Conservation (phyloP, 2,329 filamentous ascomycete species). For the Xylaria sp. region DNA sequence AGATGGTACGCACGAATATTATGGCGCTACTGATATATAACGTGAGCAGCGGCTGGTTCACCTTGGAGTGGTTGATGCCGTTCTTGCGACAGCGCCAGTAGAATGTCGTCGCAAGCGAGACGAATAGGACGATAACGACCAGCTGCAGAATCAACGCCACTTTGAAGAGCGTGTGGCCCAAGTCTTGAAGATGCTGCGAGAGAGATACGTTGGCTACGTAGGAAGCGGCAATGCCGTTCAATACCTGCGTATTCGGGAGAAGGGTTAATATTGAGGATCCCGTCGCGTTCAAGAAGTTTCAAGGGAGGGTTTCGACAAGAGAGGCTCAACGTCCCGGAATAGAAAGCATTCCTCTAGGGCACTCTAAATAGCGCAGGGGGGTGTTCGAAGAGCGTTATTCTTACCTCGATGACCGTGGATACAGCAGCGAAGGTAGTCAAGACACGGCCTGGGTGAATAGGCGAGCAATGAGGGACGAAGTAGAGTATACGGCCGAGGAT, state of each 20-base stretch:
- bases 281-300: background rate
- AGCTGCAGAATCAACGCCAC: conserved; percentile 66
- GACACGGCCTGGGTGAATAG: conserved; percentile 57
- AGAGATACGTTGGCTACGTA: conserved; percentile 60
- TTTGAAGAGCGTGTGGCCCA: conserved; percentile 61
- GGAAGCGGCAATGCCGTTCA: conserved; percentile 62
- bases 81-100: conserved; percentile 57
- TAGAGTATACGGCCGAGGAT: conserved; percentile 66
- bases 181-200: conserved; percentile 52
- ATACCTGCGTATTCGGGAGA: conserved; percentile 36
- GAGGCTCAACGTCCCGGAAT: no score
- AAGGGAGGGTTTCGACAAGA: background rate
- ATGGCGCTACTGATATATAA: conserved; percentile 63
- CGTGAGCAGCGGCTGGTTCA: conserved; percentile 56
- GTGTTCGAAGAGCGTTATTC: background rate
- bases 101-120: conserved; percentile 61
- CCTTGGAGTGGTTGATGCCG: conserved; percentile 49
- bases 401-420: conserved; percentile 59
- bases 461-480: conserved; percentile 67
- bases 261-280: conserved; percentile 5
- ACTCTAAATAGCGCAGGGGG: background rate
- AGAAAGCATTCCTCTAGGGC: background rate
- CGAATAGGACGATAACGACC: conserved; percentile 61
- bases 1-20: conserved; percentile 66
- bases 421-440: conserved; percentile 57